Evolutionary conservation across 306 rosid genomes (phyloP).

Genomic region (Prunus mongolica): DNA sequence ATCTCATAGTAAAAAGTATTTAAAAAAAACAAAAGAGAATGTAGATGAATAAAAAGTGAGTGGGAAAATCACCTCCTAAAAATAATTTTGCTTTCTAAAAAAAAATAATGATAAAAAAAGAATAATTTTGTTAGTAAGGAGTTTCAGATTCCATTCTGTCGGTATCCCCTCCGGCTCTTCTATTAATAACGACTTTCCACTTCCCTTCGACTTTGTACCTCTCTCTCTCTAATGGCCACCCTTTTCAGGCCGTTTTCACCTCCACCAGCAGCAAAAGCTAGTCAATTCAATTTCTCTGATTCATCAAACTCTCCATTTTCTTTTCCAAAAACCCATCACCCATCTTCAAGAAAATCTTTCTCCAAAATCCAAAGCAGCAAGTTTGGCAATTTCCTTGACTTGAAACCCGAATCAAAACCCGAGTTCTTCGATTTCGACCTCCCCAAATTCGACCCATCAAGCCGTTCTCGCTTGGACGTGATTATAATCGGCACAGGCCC

Average conservation of each 20-base stretch:
- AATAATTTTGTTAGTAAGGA: neutral
- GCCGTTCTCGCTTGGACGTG: conserved; percentile 45
- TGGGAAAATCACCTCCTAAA: too few relatives aligned
- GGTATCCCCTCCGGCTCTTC: neutral
- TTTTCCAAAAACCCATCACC: conserved; percentile 16
- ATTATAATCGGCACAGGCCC: conserved; percentile 76
- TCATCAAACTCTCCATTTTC: conserved; percentile 24
- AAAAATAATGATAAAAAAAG: neutral
- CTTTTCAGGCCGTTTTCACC: conserved; percentile 26
- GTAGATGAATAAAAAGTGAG: too few relatives aligned
- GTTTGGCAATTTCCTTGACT: conserved; percentile 55
- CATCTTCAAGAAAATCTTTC: conserved; percentile 23
- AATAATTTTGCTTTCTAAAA: neutral
- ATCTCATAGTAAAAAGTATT: too few relatives aligned
- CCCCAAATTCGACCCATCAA: conserved; percentile 44
- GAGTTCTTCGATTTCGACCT: conserved; percentile 53
- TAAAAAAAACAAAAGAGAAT: too few relatives aligned
- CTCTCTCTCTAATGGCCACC: conserved; percentile 34
- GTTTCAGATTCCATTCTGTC: conserved; percentile 6
- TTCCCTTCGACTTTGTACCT: neutral
- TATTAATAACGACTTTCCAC: neutral
- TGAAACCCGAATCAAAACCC: conserved; percentile 43
- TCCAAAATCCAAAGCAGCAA: conserved; percentile 32
- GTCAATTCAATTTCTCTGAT: conserved; percentile 19
- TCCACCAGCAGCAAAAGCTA: conserved; percentile 21